Evolutionary conservation across 306 rosid species (phyloP).

Genomic region (Lagenaria siceraria): DNA sequence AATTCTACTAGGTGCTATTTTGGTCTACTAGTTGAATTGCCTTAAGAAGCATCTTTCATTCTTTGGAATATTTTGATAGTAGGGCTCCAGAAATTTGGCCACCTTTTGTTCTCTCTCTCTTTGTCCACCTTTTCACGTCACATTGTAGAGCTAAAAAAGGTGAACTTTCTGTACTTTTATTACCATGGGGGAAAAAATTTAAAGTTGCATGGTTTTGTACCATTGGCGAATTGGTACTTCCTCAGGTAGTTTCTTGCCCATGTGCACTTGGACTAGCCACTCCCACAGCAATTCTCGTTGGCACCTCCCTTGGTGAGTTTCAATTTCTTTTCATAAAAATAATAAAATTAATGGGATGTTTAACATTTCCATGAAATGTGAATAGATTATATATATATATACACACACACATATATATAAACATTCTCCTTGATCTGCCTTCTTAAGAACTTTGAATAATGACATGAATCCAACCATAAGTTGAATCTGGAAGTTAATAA

Average conservation of each 20-base stretch:
- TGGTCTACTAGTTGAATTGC: background rate
- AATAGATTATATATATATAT: background rate
- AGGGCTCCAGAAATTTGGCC: background rate
- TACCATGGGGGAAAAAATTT: background rate
- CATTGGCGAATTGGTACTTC: background rate
- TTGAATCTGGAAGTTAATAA: background rate
- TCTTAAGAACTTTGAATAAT: background rate
- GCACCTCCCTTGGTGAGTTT: constrained; percentile 77
- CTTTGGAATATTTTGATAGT: background rate
- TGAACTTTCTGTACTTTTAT: background rate
- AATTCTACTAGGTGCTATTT: background rate
- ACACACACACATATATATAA: too few species aligned
- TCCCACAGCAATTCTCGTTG: constrained; percentile 94
- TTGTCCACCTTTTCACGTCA: background rate
- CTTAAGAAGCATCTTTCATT: background rate
- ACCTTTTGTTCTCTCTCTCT: too few species aligned
- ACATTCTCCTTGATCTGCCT: background rate
- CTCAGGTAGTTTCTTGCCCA: constrained; percentile 97
- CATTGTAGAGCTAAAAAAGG: background rate
- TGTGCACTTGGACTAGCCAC: constrained; percentile 98
- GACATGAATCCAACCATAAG: background rate
- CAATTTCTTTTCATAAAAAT: background rate
- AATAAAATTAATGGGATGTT: background rate
- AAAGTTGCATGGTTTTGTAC: background rate
- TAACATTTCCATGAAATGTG: background rate